These are phyloP conservation scores for Penicillium concentricum DNA, from an alignment of 2,329 filamentous ascomycete species.

Conservation along the genomic window DNA sequence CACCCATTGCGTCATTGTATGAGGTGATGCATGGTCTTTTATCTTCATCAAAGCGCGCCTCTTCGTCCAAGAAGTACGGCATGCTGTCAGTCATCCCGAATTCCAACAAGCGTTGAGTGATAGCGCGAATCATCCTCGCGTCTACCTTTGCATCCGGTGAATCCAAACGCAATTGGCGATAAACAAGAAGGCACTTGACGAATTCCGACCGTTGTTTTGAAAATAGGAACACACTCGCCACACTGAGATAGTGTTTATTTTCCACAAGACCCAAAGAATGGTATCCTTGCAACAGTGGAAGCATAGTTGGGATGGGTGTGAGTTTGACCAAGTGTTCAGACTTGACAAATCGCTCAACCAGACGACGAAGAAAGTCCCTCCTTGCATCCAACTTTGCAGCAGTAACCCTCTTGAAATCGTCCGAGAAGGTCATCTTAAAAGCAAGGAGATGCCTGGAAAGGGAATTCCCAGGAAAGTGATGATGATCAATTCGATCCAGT, in stretches of 20 bases:
- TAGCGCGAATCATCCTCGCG: conserved; percentile 20
- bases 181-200: conserved; percentile 37
- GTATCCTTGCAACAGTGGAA: conserved; percentile 30
- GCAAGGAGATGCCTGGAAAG: not conserved
- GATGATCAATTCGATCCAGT: not conserved
- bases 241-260: conserved; percentile 27
- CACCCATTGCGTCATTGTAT: conserved; percentile 40
- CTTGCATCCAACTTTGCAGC: not conserved
- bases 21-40: conserved; percentile 29
- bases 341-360: not conserved
- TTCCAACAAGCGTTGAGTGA: conserved; percentile 27
- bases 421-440: not conserved
- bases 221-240: conserved; percentile 19
- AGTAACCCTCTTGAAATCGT: too few species aligned
- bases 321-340: not conserved
- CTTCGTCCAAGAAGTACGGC: conserved; percentile 44
- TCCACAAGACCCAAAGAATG: conserved; percentile 24
- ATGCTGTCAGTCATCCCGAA: conserved; percentile 39
- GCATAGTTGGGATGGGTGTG: conserved; percentile 1
- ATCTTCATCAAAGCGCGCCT: conserved; percentile 28
- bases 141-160: conserved; percentile 25
- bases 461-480: not conserved
- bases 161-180: conserved; percentile 42
- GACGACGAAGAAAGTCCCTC: not conserved
- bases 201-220: conserved; percentile 29